Evolutionary conservation across 2,329 filamentous ascomycete species (phyloP), one percentile per base, ranked within the genome.

Genomic region (Lecanoromycetidae sp.): DNA sequence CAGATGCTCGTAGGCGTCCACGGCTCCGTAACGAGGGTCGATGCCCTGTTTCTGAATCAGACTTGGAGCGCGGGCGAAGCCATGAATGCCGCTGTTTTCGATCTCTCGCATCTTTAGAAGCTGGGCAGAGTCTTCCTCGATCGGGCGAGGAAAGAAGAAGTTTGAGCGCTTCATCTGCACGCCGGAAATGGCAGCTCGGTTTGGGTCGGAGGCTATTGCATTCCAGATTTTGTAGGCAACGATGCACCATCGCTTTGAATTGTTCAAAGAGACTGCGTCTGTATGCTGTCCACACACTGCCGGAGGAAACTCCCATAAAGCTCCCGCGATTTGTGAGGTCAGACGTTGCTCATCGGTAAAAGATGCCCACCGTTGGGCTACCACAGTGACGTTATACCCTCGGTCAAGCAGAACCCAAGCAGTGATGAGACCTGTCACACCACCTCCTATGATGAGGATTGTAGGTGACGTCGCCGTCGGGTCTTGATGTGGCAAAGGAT

Each of bases 221-320:
- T 65, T 60, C 61, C 62, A 69, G 34, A 67, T 61, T 49, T 64
- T 59, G 51, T 68, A 68, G n/a, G 63, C 57, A 5, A 59, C 62
- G 61, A 69, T 65, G 44, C 60, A 62, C 65, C 66, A 69, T 29
- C 56, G 56, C 54, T 67, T 67, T 2, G 64, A 67, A 43, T 65
- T 58, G 8, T 62, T 58, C 13, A 68, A 56, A 0, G 62, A 66
- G 37, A 66, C 64, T 35, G 59, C 59, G 54, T 66, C 64, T 2
- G 63, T 66, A 44, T 71, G 66, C 26, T 62, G 59, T 3, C 68
- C 69, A 50, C 69, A 71, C 2, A 66, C 66, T 0, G 66, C 67
- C 0, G 68, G 68, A 22, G 68, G 67, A 43, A 60, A 67, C 50
- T 72, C 67, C 69, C 68, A 71, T 2, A 71, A 59, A 1, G 69